Base-by-base conservation (phyloP, 495 filamentous ascomycete species). In the Pyrenopolyporus hunteri region DNA sequence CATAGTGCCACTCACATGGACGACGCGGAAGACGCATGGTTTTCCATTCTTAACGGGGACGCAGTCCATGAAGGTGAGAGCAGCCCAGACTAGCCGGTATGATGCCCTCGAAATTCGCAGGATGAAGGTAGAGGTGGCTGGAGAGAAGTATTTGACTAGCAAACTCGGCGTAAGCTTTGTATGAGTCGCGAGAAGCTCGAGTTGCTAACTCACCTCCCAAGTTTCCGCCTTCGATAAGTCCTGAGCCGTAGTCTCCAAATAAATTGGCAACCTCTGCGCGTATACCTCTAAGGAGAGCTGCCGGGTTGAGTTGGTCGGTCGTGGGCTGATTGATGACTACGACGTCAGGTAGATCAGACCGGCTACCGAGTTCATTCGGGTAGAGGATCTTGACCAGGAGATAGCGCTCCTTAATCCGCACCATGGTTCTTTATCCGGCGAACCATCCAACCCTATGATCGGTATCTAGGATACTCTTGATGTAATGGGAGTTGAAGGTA, bases 401-500 rank as follows among this genome's bases (percentile, higher is more conserved):
- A 71, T 98, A 98, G 56, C 94, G 89, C 73, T 94, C 85, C 78
- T 98, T 98, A 62, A 97, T 78, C 68, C 94, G 91, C 57, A 98
- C 94, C 94, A 98, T 98, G n/a, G 36, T 74, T 46, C 23, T n/a
- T 64, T 29, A 35, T n/a, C n/a, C n/a, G n/a, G 57, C 40, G 14
- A 26, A 32, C 7, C 19, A 26, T 32, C 11, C 29, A 40, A 16
- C 39, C 19, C 2, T 0, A 42, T 17, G 23, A 36, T 1, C n/a
- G n/a, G n/a, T n/a, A n/a, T 28, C 44, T 37, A 16, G 13, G 19
- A 46, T 43, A 20, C 23, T 1, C 26, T 14, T n/a, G 6, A 26
- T 32, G 23, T 33, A 31, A 40, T 17, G 20, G 26, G 6, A 49
- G 35, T 7, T 23, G 6, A 25, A 10, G 23, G 4, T 7, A 28